These are phyloP conservation scores for Ophiobolus disseminans DNA, from an alignment of 2,329 filamentous ascomycete genomes.

Conservation along the genomic window DNA sequence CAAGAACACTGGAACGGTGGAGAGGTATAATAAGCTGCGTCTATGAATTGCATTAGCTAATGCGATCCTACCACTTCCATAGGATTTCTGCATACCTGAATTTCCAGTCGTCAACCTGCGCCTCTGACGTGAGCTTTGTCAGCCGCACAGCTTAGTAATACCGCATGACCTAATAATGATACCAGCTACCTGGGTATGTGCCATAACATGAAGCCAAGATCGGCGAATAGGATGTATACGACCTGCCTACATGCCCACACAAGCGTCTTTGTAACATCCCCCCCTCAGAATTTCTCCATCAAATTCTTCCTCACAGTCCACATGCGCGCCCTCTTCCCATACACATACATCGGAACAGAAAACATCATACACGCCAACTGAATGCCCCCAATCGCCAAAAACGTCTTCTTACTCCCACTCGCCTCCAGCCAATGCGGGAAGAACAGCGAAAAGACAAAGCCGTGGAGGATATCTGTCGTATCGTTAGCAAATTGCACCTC, in stretches of 20 bases:
- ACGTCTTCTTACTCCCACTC: conserved; percentile 79
- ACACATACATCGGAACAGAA: conserved; percentile 93
- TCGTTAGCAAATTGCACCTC: conserved; percentile 10
- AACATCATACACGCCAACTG: conserved; percentile 77
- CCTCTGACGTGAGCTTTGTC: neutral
- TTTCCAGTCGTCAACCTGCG: neutral
- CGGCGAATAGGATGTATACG: neutral
- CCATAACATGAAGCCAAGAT: too few species aligned
- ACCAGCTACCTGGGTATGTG: too few species aligned
- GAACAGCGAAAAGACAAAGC: conserved; percentile 86
- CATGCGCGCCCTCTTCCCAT: conserved; percentile 88
- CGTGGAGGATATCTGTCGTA: conserved; percentile 76
- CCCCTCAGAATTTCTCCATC: conserved; percentile 77
- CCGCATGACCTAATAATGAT: too few species aligned
- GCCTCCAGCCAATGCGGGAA: conserved; percentile 70
- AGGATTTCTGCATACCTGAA: neutral
- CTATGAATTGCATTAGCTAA: neutral
- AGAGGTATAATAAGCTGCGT: too few species aligned
- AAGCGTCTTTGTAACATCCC: too few species aligned
- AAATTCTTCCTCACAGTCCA: conserved; percentile 89
- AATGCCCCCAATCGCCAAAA: conserved; percentile 82
- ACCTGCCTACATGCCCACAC: too few species aligned
- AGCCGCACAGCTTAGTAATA: neutral
- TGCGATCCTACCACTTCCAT: neutral
- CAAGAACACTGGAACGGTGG: too few species aligned